Evolutionary conservation across 2,329 filamentous ascomycete species (phyloP).

Genomic region (Cytospora mali): DNA sequence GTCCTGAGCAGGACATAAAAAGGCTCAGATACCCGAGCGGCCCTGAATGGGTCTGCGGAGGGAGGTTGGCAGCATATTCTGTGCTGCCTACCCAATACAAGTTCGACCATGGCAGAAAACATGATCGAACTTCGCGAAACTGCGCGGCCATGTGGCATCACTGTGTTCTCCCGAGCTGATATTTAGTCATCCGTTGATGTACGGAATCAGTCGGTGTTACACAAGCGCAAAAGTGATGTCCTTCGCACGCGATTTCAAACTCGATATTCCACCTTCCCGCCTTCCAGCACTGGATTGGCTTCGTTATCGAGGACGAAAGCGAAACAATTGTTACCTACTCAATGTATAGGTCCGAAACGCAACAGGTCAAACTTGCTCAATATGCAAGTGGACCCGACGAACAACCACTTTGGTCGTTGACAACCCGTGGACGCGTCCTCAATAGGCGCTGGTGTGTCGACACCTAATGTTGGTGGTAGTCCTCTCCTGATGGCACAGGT

Average conservation of each 20-base stretch:
- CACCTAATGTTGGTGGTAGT: conserved; percentile 5
- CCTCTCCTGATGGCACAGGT: conserved; percentile 16
- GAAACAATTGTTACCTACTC: background rate
- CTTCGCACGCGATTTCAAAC: too few relatives aligned
- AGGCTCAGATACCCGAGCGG: conserved; percentile 24
- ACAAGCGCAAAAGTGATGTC: background rate
- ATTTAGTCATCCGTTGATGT: too few relatives aligned
- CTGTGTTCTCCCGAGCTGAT: background rate
- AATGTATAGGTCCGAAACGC: too few relatives aligned
- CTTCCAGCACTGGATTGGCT: background rate
- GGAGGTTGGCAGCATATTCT: background rate
- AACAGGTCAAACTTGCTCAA: too few relatives aligned
- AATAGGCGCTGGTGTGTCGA: background rate
- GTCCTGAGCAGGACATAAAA: conserved; percentile 35
- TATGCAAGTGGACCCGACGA: background rate
- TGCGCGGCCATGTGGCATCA: background rate
- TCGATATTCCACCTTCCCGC: background rate
- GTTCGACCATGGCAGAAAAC: conserved; percentile 1
- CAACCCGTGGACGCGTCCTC: background rate
- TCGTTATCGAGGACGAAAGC: background rate
- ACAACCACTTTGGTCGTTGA: conserved; percentile 11
- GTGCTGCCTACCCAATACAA: background rate
- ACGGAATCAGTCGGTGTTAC: background rate
- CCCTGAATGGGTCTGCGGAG: background rate
- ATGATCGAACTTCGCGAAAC: background rate